These are phyloP conservation scores for Holtermannia corniformis DNA, from an alignment of 768 basidiomycete genomes.

Conservation along the genomic window DNA sequence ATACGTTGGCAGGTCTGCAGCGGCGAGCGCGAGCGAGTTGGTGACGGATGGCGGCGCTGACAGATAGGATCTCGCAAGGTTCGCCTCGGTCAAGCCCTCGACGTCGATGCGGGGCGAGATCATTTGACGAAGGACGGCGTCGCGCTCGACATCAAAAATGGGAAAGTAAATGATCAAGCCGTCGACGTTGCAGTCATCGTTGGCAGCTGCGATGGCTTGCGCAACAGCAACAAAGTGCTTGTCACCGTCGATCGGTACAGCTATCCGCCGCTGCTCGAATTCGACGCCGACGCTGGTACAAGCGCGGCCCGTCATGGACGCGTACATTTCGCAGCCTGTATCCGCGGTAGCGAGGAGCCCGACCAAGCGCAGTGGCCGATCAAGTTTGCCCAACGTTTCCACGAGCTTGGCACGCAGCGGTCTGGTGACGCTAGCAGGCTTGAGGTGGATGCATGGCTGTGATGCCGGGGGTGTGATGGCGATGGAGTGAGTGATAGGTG, in stretches of 20 bases:
- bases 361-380: slow-evolving; percentile 9
- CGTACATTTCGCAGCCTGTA: slow-evolving; percentile 12
- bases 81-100: slow-evolving; percentile 7
- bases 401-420: too few relatives aligned
- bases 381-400: too few relatives aligned
- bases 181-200: slow-evolving; percentile 9
- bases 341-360: slow-evolving; percentile 14
- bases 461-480: too few relatives aligned
- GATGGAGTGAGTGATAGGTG: too few relatives aligned
- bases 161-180: slow-evolving; percentile 15
- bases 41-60: slow-evolving; percentile 2
- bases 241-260: not conserved
- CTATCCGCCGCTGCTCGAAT: slow-evolving; percentile 1
- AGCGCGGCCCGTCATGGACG: slow-evolving; percentile 3
- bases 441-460: too few relatives aligned
- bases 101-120: slow-evolving; percentile 18
- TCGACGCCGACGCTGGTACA: slow-evolving; percentile 5
- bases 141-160: slow-evolving; percentile 7
- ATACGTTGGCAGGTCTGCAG: not conserved
- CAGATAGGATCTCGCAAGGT: not conserved
- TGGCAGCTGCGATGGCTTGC: slow-evolving; percentile 5
- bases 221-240: slow-evolving; percentile 1
- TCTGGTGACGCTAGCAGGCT: too few relatives aligned
- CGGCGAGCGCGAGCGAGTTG: not conserved
- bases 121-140: slow-evolving; percentile 10